A percentile compares a stretch with the other conserved stretches of the same genome.
phyloP scores from a whole-genome alignment of 768 basidiomycete species.

The Termitomyces sp. region DNA sequence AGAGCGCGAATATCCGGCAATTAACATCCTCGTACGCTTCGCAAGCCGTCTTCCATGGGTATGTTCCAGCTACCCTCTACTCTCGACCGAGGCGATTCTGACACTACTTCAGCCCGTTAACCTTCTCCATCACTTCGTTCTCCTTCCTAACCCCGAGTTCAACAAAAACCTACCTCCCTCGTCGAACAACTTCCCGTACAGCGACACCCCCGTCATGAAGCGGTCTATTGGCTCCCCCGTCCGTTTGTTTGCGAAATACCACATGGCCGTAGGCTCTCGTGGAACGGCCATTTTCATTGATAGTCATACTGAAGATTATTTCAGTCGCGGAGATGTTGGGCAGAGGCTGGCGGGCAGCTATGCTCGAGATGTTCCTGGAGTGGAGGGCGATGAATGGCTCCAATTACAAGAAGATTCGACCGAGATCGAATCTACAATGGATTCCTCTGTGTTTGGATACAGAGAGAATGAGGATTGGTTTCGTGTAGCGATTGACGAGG shows the following conservation, averaged over 20 bases:
- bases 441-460: conserved; percentile 41
- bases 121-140: conserved; percentile 57
- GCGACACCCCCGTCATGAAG: conserved; percentile 28
- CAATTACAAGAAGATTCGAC: conserved; percentile 18
- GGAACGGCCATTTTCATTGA: conserved; percentile 71
- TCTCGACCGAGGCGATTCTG: neutral
- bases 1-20: conserved; percentile 20
- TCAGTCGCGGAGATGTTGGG: conserved; percentile 41
- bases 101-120: conserved; percentile 48
- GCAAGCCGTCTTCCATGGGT: conserved; percentile 58
- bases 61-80: conserved; percentile 7
- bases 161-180: conserved; percentile 18
- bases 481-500: conserved; percentile 41
- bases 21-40: conserved; percentile 59
- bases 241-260: conserved; percentile 50
- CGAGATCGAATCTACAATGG: conserved; percentile 23
- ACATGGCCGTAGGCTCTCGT: conserved; percentile 51
- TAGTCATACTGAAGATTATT: conserved; percentile 51
- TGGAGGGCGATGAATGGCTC: conserved; percentile 18
- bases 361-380: conserved; percentile 5
- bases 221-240: conserved; percentile 52
- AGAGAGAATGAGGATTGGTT: conserved; percentile 50
- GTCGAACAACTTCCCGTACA: conserved; percentile 42
- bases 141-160: conserved; percentile 43
- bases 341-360: conserved; percentile 57